Base-by-base conservation (phyloP, 306 rosid species). In the Casuarina cunninghamiana region DNA sequence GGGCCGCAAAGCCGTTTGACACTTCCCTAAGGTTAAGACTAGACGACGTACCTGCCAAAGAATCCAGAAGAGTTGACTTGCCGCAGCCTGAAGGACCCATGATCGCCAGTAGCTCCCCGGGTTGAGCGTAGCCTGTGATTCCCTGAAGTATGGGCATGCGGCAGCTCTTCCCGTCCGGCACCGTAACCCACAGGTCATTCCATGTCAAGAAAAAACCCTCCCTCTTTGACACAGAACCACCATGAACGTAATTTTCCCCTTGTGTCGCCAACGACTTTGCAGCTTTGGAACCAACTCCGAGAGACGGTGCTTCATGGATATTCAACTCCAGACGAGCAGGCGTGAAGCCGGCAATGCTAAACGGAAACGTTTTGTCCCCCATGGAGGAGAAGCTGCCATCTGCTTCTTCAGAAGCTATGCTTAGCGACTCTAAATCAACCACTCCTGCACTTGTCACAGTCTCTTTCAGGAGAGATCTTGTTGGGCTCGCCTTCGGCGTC, bases 21-120 rank as follows among this genome's bases (percentile, higher is more conserved):
- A 26, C 32, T 26, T 26, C 32, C 32, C 32, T 26, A 26, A 26
- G 32, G 32, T 26, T 26, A 26, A 26, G 32, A 26, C 32, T 26
- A 26, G 32, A 26, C 32, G 32, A 45, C 12, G 38, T 37, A 83
- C 95, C 96, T 71, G 91, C 91, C 78, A 92, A 75, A 19, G 93
- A 77, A 80, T 92, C 97, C 72, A 92, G 82, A 74, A 92, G 93
- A 10, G 93, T 88, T 0, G 93, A 84, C 42, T 92, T 92, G 69
- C 96, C 96, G 71, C 51, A 90, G 26, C 97, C 93, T 53, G 96
- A 90, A 78, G 93, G 95, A 45, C 97, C 97, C 95, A 92, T 90
- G 16, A 92, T 84, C 9, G 97, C 95, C 73, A 92, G 76, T 12
- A 88, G 81, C 76, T 87, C 82, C 2, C 93, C 97, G 10, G 89